Evolutionary conservation across 192 early-diverging fungal genomes (phyloP), one percentile per base, ranked within the genome.

Genomic region (Coemansia sp.): DNA sequence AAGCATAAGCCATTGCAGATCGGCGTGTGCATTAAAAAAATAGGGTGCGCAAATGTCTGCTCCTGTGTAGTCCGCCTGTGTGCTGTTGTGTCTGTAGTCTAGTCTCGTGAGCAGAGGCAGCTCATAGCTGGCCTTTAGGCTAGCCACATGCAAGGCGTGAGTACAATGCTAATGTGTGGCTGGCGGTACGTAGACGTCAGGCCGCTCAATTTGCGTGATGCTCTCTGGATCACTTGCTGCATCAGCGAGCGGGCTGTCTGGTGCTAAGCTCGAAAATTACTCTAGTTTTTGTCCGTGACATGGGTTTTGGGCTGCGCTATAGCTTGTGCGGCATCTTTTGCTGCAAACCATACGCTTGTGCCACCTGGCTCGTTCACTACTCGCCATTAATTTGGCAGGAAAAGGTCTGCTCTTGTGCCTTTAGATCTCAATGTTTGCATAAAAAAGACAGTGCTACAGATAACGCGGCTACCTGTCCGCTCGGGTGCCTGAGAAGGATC

Each of bases 151-250:
- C 31, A 55, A 55, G 28, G 28, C 51, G 21, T 16, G 51, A 31
- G 31, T 1, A 55, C 28, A 55, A 55, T 55, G 26, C 9, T 55
- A 13, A 20, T 20, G 51, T 31, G 28, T 55, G 51, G 51, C 51
- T 55, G 26, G 13, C 51, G 5, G 51, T 55, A 7, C 51, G 26
- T n/a, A 11, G 7, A n/a, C 51, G 51, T 55, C 51, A 55, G 51
- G 51, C 51, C 14, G 51, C 51, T 20, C 51, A 55, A 55, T 55
- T 55, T 55, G 24, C 51, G 26, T 55, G 51, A 55, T 16, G 28
- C 11, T 55, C 26, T 28, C 14, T 31, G 26, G 6, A 28, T 55
- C 51, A 55, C 51, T 33, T 55, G 51, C 26, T 18, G 51, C 51
- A 55, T 26, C 51, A 9, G 18, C 43, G 9, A 45, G n/a, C 18